Base-by-base conservation (phyloP, 331 rosid species). In the Acacia concinna region DNA sequence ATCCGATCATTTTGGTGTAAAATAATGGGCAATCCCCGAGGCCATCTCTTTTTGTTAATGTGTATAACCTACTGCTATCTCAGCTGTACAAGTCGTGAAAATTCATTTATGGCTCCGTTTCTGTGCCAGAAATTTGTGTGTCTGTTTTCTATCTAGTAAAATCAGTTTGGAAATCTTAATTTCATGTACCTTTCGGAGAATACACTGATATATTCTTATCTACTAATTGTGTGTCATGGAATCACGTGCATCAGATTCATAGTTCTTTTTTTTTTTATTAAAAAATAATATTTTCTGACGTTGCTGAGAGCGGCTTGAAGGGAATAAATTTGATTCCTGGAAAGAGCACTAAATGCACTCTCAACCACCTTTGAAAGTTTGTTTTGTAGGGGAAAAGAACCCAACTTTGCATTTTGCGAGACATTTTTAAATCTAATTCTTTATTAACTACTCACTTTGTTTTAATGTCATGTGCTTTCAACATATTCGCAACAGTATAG, bases 391-490 rank as follows among this genome's bases (percentile, higher is more conserved):
- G 64, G 9, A 51, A 37, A 68, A 18, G 35, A 54, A 38, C 57
- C 30, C 41, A 30, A 68, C 43, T 52, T 27, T 75, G 31, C 67
- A 35, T 34, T 63, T 63, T 15, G 66, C 25, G 15, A 71, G 54
- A 72, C 64, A 21, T 17, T 62, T 20, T 72, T 23, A 63, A 72
- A 47, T 49, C 69, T 3, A 4, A 27, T 40, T 15, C 52, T 41
- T 25, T 18, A 10, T 40, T 15, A 32, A 20, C 40, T 44, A 64
- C 9, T 37, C 65, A 18, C 63, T 68, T 54, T 65, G 74, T 73
- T 82, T 67, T 72, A 44, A 66, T 30, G 75, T 56, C 54, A 23
- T n/a, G 4, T 49, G 71, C 56, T 15, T 54, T 59, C 32, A 1
- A 43, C 20, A 51, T 70, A 68, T 72, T 67, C 28, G 31, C 79